A percentile compares a stretch with the other conserved stretches of the same genome.
Evolutionary conservation across 2,329 filamentous ascomycete species (phyloP).

Genomic region (Talaromyces funiculosus): DNA sequence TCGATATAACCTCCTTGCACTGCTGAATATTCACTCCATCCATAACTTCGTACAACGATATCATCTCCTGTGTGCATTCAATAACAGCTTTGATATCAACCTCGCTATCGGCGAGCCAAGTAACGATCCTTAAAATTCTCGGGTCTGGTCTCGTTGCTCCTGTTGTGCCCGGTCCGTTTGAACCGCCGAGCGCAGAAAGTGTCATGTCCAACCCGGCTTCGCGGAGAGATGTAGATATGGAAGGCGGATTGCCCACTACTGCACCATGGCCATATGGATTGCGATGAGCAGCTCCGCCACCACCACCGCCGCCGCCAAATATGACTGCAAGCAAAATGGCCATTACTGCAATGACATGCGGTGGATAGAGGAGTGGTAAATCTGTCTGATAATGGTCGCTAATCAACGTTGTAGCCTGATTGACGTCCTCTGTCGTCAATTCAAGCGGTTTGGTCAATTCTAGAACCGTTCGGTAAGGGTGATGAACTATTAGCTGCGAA

Average conservation of each 20-base stretch:
- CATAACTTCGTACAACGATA: conserved; percentile 78
- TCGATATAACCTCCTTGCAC: conserved; percentile 58
- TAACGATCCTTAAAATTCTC: conserved; percentile 60
- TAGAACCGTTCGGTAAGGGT: conserved; percentile 77
- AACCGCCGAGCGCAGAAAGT: conserved; percentile 23
- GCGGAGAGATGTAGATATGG: conserved; percentile 30
- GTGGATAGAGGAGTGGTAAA: conserved; percentile 75
- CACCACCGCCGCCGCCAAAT: conserved; percentile 58
- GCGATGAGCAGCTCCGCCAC: conserved; percentile 22
- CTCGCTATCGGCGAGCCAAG: conserved; percentile 79
- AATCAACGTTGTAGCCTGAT: conserved; percentile 73
- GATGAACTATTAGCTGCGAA: conserved; percentile 82
- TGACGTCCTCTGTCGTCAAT: conserved; percentile 70
- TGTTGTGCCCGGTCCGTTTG: conserved; percentile 15
- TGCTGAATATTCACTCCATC: conserved; percentile 60
- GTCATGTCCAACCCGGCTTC: conserved; percentile 32
- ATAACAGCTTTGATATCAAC: conserved; percentile 80
- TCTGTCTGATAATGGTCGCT: conserved; percentile 94
- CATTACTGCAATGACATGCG: conserved; percentile 83
- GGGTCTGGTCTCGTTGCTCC: conserved; percentile 24
- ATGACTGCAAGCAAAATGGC: conserved; percentile 81
- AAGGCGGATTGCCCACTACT: conserved; percentile 23
- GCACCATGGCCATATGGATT: conserved; percentile 21
- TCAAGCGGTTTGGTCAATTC: conserved; percentile 64
- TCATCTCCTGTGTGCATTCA: conserved; percentile 84